Percentiles rank a stretch among this genome's conserved stretches.
These are phyloP conservation scores for Tetrahymena borealis DNA, from an alignment of 73 alveolate species.

Conservation along the genomic window DNA sequence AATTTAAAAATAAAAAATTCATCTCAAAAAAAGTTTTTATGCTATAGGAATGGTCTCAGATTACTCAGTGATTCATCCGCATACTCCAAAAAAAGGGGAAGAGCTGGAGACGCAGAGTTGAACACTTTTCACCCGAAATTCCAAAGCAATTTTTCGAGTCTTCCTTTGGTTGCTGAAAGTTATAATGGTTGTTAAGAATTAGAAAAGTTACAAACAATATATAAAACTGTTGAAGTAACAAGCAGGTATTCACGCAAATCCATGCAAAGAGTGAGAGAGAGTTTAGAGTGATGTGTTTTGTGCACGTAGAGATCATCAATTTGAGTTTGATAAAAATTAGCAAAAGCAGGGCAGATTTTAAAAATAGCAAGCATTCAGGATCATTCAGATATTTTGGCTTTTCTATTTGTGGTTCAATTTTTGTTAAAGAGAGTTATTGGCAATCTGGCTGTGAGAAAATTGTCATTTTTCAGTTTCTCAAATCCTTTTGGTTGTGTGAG, in stretches of 20 bases:
- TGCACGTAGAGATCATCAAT: not conserved
- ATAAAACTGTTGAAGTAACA: not conserved
- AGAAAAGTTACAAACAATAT: not conserved
- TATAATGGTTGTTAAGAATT: not conserved
- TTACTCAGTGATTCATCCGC: not conserved
- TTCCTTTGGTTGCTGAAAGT: not conserved
- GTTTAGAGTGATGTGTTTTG: not conserved
- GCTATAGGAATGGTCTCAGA: not conserved
- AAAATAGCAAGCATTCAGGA: no score
- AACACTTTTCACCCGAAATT: not conserved
- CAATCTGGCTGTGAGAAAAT: no score
- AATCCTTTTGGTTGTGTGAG: not conserved
- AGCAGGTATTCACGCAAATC: not conserved
- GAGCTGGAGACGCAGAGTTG: not conserved
- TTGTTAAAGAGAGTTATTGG: not conserved
- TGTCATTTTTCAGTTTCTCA: not conserved
- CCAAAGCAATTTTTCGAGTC: not conserved
- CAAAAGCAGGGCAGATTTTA: not conserved
- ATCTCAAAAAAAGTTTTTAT: not conserved
- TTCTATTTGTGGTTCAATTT: no score
- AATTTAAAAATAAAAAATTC: not conserved
- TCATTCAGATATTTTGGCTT: no score
- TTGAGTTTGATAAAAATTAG: not conserved
- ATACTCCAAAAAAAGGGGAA: not conserved
- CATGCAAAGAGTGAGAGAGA: not conserved